Evolutionary conservation across 345 rosid genomes (phyloP).

Genomic region (Dipteronia dyeriana): DNA sequence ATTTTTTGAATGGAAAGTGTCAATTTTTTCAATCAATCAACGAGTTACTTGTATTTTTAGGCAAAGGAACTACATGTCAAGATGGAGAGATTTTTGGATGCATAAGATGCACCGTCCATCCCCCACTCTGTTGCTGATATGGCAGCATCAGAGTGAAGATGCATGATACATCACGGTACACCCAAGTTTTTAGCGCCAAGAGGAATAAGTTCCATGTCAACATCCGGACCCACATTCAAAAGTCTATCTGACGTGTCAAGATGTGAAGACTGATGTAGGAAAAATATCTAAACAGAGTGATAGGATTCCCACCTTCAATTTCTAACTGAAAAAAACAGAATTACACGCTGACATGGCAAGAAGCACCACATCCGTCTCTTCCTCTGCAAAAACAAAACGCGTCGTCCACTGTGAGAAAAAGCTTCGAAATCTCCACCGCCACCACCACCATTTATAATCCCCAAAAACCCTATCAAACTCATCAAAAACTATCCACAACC

Average conservation of each 20-base stretch:
- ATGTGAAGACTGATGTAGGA: neutral
- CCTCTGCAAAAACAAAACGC: slow-evolving; percentile 15
- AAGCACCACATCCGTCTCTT: neutral
- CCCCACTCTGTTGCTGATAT: too few species aligned
- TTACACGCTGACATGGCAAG: neutral
- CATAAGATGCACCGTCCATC: too few species aligned
- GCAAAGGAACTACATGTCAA: too few species aligned
- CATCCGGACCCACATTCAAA: neutral
- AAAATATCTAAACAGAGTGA: neutral
- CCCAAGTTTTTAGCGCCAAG: too few species aligned
- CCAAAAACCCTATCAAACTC: neutral
- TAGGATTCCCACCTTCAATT: slow-evolving; percentile 8
- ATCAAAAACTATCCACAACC: neutral
- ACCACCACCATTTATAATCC: slow-evolving; percentile 9
- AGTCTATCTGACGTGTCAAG: neutral
- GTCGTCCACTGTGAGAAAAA: slow-evolving; percentile 12
- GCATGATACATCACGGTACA: too few species aligned
- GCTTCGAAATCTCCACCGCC: slow-evolving; percentile 1
- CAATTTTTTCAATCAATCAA: neutral
- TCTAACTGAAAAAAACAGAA: neutral
- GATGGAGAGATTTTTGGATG: too few species aligned
- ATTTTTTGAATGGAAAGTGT: neutral
- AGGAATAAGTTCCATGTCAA: too few species aligned
- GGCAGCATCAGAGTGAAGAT: too few species aligned
- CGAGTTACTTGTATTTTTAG: neutral